Evolutionary conservation across 2,329 filamentous ascomycete genomes (phyloP).

Genomic region (Elsinoe perseae): DNA sequence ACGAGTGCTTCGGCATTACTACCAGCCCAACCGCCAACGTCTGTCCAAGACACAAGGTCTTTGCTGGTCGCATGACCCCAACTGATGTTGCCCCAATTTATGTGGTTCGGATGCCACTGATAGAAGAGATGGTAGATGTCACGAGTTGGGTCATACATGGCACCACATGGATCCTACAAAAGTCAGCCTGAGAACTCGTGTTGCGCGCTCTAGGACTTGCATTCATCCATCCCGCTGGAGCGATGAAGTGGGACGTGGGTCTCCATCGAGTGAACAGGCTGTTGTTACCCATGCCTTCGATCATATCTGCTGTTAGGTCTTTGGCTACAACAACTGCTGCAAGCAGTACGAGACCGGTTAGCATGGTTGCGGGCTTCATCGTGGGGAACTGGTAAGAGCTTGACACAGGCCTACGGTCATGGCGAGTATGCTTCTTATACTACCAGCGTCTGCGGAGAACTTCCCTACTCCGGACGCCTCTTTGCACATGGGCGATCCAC

Average conservation of each 20-base stretch:
- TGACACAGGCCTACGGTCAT: background rate
- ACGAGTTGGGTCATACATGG: constrained; percentile 42
- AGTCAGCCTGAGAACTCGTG: background rate
- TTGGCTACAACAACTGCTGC: constrained; percentile 6
- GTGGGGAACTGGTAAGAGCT: background rate
- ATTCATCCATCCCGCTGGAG: constrained; percentile 45
- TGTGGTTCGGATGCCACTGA: constrained; percentile 44
- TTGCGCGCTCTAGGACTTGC: constrained; percentile 16
- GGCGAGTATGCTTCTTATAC: background rate
- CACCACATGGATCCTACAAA: constrained; percentile 42
- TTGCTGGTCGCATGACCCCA: constrained; percentile 48
- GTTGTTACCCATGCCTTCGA: constrained; percentile 37
- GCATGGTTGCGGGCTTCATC: background rate
- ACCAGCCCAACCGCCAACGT: constrained; percentile 41
- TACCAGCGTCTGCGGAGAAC: background rate
- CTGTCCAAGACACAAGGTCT: constrained; percentile 41
- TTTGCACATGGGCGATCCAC: background rate
- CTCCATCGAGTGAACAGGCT: constrained; percentile 44
- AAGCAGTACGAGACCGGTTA: background rate
- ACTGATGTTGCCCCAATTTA: constrained; percentile 42
- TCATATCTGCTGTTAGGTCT: constrained; percentile 26
- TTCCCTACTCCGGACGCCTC: background rate
- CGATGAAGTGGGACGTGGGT: constrained; percentile 39
- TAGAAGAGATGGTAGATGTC: constrained; percentile 48
- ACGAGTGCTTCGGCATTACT: constrained; percentile 32